These are phyloP conservation scores for Litchi chinensis DNA, from an alignment of 345 rosid species.

Conservation along the genomic window DNA sequence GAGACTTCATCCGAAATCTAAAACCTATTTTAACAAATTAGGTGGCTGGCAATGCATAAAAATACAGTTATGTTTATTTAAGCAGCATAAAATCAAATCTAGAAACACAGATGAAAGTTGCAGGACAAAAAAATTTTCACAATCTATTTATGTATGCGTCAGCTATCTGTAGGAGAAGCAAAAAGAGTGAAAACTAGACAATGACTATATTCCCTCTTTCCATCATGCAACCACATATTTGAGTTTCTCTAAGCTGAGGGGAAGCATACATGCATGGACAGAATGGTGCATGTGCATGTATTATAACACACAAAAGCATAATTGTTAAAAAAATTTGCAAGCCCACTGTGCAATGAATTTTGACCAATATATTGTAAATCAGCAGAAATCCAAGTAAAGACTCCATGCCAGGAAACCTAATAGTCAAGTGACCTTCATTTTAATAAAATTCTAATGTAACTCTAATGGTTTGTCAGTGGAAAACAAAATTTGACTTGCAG, in stretches of 20 bases:
- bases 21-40: no score
- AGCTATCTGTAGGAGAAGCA: background rate
- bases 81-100: background rate
- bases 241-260: background rate
- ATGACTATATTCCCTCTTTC: background rate
- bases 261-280: background rate
- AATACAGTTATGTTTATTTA: background rate
- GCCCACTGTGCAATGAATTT: background rate
- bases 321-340: background rate
- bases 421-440: background rate
- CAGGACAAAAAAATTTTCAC: constrained; percentile 8
- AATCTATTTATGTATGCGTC: background rate
- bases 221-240: background rate
- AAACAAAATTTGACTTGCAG: background rate
- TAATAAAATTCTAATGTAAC: background rate
- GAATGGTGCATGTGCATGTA: background rate
- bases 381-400: background rate
- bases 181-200: background rate
- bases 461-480: background rate
- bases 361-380: background rate
- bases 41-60: background rate
- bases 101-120: background rate
- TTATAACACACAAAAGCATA: background rate
- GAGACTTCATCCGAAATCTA: background rate
- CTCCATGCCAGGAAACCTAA: background rate